These are phyloP conservation scores for Hondaea fermentalgiana DNA, from an alignment of 108 stramenopile genomes.

Conservation along the genomic window DNA sequence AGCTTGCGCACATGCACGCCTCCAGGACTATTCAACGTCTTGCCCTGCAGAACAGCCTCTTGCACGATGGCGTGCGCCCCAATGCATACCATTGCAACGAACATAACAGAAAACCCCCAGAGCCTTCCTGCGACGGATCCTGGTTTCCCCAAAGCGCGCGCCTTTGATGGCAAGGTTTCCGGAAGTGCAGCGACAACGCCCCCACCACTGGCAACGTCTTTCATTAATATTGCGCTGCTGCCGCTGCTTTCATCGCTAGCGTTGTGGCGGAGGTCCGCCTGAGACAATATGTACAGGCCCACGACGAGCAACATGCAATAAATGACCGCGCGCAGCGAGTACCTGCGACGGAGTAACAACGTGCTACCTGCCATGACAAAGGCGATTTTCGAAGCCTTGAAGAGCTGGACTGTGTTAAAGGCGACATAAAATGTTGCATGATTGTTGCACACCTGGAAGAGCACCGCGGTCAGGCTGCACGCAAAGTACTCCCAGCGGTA, in stretches of 20 bases:
- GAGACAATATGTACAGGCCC: neutral
- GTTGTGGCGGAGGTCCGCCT: neutral
- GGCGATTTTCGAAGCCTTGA: neutral
- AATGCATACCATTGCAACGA: neutral
- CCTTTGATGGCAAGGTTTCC: neutral
- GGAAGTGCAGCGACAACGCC: too few relatives aligned
- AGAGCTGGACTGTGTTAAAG: conserved; percentile 4
- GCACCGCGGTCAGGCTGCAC: neutral
- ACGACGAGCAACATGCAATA: neutral
- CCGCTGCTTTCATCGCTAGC: too few relatives aligned
- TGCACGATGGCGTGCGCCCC: neutral
- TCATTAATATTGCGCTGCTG: too few relatives aligned
- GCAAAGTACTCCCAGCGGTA: conserved; percentile 12
- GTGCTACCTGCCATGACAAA: neutral
- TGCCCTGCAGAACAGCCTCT: neutral
- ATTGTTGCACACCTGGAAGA: neutral
- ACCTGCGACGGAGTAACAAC: neutral
- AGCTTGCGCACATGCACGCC: neutral
- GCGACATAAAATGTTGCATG: neutral
- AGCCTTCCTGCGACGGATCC: neutral
- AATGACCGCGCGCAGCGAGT: neutral
- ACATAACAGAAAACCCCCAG: neutral
- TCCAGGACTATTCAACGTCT: neutral
- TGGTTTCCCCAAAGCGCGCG: neutral
- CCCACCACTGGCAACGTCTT: too few relatives aligned